Evolutionary conservation across 106 monocot genomes (phyloP).

Genomic region (Agapanthus africanus): DNA sequence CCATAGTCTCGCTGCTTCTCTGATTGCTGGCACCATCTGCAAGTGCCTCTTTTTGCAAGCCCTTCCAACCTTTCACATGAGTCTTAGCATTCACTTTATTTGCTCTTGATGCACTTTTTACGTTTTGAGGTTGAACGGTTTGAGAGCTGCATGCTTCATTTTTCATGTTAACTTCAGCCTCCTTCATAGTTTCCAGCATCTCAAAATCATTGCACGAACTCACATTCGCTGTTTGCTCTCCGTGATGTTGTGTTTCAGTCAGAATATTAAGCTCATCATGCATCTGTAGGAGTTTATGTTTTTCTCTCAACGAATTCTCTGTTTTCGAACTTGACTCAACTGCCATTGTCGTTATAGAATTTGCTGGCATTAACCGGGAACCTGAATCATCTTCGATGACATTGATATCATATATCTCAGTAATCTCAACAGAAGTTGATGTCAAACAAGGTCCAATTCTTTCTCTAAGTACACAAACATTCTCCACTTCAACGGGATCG

Average conservation of each 20-base stretch:
- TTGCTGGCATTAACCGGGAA: not conserved
- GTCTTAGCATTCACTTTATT: too few species aligned
- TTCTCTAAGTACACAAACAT: not conserved
- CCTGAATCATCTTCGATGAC: not conserved
- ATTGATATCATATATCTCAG: not conserved
- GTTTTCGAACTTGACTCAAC: slow-evolving; percentile 2
- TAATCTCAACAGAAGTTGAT: slow-evolving; percentile 8
- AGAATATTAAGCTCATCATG: not conserved
- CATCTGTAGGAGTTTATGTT: not conserved
- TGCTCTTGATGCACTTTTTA: too few species aligned
- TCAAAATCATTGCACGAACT: slow-evolving; percentile 5
- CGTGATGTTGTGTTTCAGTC: not conserved
- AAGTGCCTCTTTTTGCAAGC: slow-evolving; percentile 13
- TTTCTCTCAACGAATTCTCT: not conserved
- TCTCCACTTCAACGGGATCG: not conserved
- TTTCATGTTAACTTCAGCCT: slow-evolving; percentile 10
- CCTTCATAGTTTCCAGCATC: slow-evolving; percentile 1
- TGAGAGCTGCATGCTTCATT: slow-evolving; percentile 13
- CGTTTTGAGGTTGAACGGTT: slow-evolving; percentile 17
- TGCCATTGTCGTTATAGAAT: not conserved
- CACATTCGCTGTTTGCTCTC: slow-evolving; percentile 3
- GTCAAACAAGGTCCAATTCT: slow-evolving; percentile 10
- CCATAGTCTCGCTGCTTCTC: slow-evolving; percentile 32
- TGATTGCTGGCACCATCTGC: not conserved
- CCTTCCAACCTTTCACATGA: slow-evolving; percentile 39